These are phyloP conservation scores for Hymenoscyphus fraxineus DNA, from an alignment of 2,329 filamentous ascomycete genomes.

Conservation along the genomic window DNA sequence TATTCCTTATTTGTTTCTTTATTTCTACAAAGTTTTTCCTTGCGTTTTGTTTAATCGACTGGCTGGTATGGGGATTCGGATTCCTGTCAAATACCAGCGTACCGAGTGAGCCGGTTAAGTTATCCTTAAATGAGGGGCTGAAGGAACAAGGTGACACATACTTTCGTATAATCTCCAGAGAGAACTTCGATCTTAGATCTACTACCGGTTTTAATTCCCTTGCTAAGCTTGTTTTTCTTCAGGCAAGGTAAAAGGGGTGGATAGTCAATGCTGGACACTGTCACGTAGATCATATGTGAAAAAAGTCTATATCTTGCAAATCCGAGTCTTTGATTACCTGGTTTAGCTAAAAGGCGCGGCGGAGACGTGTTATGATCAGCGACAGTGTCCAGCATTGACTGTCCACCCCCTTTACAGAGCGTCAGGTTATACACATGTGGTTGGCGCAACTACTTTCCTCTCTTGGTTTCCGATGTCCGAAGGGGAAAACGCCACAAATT, in stretches of 20 bases:
- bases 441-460: neutral
- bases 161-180: neutral
- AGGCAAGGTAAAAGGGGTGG: too few species aligned
- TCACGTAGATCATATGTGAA: too few species aligned
- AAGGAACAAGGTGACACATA: conserved; percentile 5
- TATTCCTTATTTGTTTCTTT: neutral
- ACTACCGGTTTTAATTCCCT: conserved; percentile 7
- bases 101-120: neutral
- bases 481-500: too few species aligned
- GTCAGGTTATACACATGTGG: neutral
- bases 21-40: neutral
- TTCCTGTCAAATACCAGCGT: neutral
- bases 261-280: too few species aligned
- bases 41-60: neutral
- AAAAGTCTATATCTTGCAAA: too few species aligned
- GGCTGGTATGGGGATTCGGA: neutral
- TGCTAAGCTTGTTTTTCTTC: conserved; percentile 8
- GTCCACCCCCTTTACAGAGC: too few species aligned
- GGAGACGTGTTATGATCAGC: too few species aligned
- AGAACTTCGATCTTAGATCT: neutral
- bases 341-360: too few species aligned
- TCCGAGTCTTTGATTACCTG: too few species aligned
- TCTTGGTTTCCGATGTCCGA: neutral
- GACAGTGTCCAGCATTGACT: too few species aligned
- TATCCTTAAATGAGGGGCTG: neutral